Evolutionary conservation across 345 rosid genomes (phyloP).

Genomic region (Diplotaxis tenuifolia): DNA sequence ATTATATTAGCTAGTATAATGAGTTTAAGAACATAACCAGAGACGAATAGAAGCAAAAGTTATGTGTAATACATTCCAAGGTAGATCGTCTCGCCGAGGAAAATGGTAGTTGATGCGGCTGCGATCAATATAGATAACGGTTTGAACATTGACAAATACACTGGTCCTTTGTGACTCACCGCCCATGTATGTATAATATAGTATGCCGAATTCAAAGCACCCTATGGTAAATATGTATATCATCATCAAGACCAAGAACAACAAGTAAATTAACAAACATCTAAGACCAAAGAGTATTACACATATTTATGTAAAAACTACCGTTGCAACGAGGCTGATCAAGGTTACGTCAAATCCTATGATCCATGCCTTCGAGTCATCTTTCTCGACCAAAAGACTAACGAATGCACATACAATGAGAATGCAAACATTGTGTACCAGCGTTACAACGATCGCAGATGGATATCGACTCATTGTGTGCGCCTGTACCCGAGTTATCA

Average conservation of each 20-base stretch:
- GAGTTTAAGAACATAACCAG: background rate
- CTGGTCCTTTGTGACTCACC: conserved; percentile 43
- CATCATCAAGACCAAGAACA: background rate
- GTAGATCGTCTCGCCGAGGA: conserved; percentile 42
- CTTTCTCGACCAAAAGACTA: conserved; percentile 46
- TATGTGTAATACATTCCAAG: conserved; percentile 33
- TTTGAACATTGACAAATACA: conserved; percentile 45
- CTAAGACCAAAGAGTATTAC: background rate
- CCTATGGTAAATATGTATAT: conserved; percentile 38
- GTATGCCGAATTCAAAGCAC: conserved; percentile 46
- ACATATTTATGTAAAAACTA: background rate
- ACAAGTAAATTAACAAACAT: background rate
- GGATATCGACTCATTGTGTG: conserved; percentile 81
- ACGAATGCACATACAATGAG: conserved; percentile 53
- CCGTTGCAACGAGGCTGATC: conserved; percentile 38
- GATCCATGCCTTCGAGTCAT: conserved; percentile 59
- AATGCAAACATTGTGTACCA: conserved; percentile 59
- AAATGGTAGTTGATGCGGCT: conserved; percentile 36
- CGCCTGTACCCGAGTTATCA: conserved; percentile 41
- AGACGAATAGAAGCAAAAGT: background rate
- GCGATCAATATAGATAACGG: conserved; percentile 45
- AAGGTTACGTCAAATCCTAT: conserved; percentile 47
- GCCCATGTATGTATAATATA: conserved; percentile 36
- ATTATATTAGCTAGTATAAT: background rate
- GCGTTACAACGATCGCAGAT: conserved; percentile 64